phyloP scores from a whole-genome alignment of 2,329 filamentous ascomycete genomes.

The Periglandula ipomoeae region DNA sequence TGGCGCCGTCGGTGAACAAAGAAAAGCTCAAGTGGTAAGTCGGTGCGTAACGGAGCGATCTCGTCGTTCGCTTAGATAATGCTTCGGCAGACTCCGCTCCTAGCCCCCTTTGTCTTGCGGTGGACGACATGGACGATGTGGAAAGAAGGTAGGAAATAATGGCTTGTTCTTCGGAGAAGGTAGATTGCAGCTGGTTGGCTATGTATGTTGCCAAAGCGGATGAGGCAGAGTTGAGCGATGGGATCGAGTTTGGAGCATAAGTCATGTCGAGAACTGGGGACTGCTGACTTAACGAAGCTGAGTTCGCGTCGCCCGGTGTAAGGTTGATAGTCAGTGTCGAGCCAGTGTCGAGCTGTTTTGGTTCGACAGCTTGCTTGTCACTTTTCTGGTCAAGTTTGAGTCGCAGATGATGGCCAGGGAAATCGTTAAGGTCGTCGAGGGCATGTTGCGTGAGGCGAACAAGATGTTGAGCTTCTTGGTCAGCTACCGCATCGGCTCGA shows the following conservation, averaged over 20 bases:
- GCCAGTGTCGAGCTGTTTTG: slow-evolving; percentile 31
- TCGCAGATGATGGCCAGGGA: slow-evolving; percentile 73
- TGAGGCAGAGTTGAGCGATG: slow-evolving; percentile 58
- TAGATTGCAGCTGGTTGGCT: slow-evolving; percentile 63
- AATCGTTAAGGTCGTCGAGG: slow-evolving; percentile 79
- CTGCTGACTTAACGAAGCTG: slow-evolving; percentile 59
- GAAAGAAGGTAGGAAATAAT: slow-evolving; percentile 70
- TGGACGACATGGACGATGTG: slow-evolving; percentile 43
- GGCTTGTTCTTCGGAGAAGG: slow-evolving; percentile 83
- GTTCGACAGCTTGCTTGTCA: neutral
- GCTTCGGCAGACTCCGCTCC: slow-evolving; percentile 44
- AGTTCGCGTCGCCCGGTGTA: slow-evolving; percentile 50
- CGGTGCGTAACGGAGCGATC: slow-evolving; percentile 82
- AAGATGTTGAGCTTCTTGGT: slow-evolving; percentile 61
- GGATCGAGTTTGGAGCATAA: slow-evolving; percentile 61
- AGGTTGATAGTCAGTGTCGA: slow-evolving; percentile 64
- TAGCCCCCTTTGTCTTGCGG: slow-evolving; percentile 35
- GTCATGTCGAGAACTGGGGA: slow-evolving; percentile 65
- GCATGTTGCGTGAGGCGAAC: slow-evolving; percentile 75
- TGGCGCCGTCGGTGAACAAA: slow-evolving; percentile 70
- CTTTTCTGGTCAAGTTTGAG: slow-evolving; percentile 23
- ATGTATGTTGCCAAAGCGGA: slow-evolving; percentile 69
- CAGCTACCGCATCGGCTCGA: slow-evolving; percentile 56
- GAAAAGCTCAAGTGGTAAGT: slow-evolving; percentile 96
- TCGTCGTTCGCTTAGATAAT: slow-evolving; percentile 62